Evolutionary conservation across 495 filamentous ascomycete genomes (phyloP), one percentile per base, ranked within the genome.

Genomic region (Podospora anserina): DNA sequence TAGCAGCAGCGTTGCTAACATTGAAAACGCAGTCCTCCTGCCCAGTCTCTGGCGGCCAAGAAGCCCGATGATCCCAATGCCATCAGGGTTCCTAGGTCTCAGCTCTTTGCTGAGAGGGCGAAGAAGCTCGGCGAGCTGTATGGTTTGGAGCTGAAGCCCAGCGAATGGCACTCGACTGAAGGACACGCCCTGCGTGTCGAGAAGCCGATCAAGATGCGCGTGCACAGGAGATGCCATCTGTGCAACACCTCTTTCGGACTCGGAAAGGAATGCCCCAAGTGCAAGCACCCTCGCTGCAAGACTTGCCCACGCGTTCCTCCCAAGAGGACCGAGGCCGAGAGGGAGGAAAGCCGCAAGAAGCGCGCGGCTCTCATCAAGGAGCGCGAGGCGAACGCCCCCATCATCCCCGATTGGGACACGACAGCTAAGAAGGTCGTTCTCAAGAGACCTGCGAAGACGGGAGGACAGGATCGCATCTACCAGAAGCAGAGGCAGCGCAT

Each of bases 181-280:
- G 80, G 82, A 34, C 84, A 88, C 64, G 83, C 88, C 23, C 79
- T 88, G 61, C 90, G 94, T 28, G 89, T 97, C 19, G 88, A 94
- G 76, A 96, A 94, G 78, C 88, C 91, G 19, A 92, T 97, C 69
- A 91, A 92, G 70, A 96, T 98, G 90, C 87, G 94, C 39, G 89
- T 97, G 49, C 94, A 92, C 71, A 86, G 92, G 23, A 89, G 81
- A 66, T 97, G 94, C 75, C 93, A 96, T 74, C 78, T 86, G 63
- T 97, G 94, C 75, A 73, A 86, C 58, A 87, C 82, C 15, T 72
- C 86, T 15, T 97, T 95, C 76, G 78, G 71, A 15, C 77, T 83
- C 44, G 78, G 81, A 39, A 90, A 87, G 73, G 83, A 88, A 63
- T 97, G 93, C 75, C 78, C 79, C 16, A 85, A 82, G 66, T 96